Evolutionary conservation across 176 grass and related monocot genomes (phyloP), one percentile per base, ranked within the genome.

Genomic region (Triticum timopheevii): DNA sequence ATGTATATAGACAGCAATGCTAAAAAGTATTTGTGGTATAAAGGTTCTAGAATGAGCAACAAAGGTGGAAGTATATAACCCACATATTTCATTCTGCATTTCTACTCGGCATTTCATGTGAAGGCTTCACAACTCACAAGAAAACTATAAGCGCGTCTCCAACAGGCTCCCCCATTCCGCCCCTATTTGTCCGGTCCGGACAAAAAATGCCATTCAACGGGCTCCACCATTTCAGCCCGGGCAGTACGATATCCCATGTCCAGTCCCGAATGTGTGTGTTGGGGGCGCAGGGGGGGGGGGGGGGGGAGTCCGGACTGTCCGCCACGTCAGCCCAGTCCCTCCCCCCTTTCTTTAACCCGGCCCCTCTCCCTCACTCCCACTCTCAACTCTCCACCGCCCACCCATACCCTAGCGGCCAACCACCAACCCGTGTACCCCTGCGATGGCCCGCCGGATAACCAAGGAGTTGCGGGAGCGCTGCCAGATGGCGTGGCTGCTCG

Each of bases 1-100:
- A 70, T 40, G n/a, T 77, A 39, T 61, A 31, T 78, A 83, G 64
- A 45, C 36, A 69, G 45, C 64, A 78, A 73, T 42, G 34, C 69
- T 77, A 47, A 45, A 81, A 31, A 80, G 33, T 85, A 63, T 28
- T 28, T n/a, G 39, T 25, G 19, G 38, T 52, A 77, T 30, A 88
- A 27, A 78, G 80, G 45, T 68, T 85, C 33, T 28, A 13, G 4
- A 88, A 39, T 45, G 45, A 65, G 22, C 50, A 72, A 83, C 44
- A 27, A 78, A 83, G 22, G 58, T 39, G 67, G 68, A 58, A 58
- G 40, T 13, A 64, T 64, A 64, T 64, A 64, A 27, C 61, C 61
- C n/a, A 64, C 62, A 64, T 27, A 64, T 7, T 20, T 58, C 52
- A 58, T 58, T 58, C 52, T 58, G 52, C 40, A 66, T 31, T 77